Percentiles rank a stretch among this genome's conserved stretches.
phyloP scores from a whole-genome alignment of 2,329 filamentous ascomycete species.

The Stagonosporopsis cucurbitacearum region DNA sequence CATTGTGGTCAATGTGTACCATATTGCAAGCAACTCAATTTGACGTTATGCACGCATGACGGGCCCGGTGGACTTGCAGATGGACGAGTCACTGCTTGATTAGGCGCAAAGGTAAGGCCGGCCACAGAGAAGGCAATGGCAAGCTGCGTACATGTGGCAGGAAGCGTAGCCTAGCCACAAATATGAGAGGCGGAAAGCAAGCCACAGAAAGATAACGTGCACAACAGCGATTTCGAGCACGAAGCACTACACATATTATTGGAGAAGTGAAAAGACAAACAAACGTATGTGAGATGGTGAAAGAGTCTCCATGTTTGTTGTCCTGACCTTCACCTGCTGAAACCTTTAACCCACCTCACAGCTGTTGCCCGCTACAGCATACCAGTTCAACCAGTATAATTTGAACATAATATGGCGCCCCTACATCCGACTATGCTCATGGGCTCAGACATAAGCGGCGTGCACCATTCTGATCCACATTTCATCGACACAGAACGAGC shows the following conservation, averaged over 20 bases:
- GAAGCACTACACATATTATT: background rate
- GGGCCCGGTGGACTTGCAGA: background rate
- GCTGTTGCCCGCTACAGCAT: background rate
- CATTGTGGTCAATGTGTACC: no score
- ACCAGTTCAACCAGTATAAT: no score
- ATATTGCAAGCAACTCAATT: no score
- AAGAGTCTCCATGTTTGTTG: background rate
- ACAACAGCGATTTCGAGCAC: background rate
- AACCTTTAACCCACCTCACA: background rate
- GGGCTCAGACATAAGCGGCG: background rate
- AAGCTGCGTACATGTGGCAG: background rate
- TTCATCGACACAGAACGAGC: background rate
- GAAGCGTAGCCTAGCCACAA: background rate
- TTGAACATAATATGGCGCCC: no score
- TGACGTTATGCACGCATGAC: no score
- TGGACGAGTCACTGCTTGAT: background rate
- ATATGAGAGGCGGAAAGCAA: background rate
- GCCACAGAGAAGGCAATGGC: background rate
- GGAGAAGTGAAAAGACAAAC: background rate
- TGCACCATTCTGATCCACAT: background rate
- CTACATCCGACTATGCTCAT: background rate
- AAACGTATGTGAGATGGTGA: background rate
- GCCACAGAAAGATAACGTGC: background rate
- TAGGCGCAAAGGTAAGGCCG: background rate
- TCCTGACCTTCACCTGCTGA: background rate